Evolutionary conservation across 768 basidiomycete genomes (phyloP).

Genomic region (Russula olivacea): DNA sequence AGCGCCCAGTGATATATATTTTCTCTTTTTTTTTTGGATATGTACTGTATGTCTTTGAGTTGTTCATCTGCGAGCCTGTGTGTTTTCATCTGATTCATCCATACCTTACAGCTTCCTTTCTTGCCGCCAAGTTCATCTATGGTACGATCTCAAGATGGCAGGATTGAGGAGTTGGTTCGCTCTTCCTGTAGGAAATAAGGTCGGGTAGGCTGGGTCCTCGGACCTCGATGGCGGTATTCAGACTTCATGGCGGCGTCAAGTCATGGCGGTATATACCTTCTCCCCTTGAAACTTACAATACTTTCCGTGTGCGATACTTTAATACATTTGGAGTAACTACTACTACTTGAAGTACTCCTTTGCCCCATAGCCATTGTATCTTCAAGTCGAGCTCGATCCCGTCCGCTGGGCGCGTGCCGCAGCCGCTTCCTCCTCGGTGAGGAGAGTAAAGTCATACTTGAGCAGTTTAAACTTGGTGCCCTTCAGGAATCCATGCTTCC

Average conservation of each 20-base stretch:
- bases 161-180: background rate
- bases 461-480: conserved; percentile 46
- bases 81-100: background rate
- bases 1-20: conserved; percentile 33
- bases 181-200: background rate
- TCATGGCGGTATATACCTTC: background rate
- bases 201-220: background rate
- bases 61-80: background rate
- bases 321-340: conserved; percentile 11
- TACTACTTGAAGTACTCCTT: background rate
- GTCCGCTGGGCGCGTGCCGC: conserved; percentile 26
- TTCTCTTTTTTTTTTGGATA: background rate
- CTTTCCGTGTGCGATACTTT: background rate
- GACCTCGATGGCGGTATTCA: background rate
- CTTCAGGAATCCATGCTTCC: conserved; percentile 48
- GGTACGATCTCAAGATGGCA: conserved; percentile 6
- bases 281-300: background rate
- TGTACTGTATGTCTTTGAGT: background rate
- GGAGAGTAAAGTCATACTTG: conserved; percentile 41
- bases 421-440: conserved; percentile 39
- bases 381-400: background rate
- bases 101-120: background rate
- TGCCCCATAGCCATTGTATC: background rate
- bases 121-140: conserved; percentile 6
- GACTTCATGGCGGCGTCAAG: background rate